Conservation (phyloP, 495 filamentous ascomycete species). For the Cudoniella acicularis region DNA sequence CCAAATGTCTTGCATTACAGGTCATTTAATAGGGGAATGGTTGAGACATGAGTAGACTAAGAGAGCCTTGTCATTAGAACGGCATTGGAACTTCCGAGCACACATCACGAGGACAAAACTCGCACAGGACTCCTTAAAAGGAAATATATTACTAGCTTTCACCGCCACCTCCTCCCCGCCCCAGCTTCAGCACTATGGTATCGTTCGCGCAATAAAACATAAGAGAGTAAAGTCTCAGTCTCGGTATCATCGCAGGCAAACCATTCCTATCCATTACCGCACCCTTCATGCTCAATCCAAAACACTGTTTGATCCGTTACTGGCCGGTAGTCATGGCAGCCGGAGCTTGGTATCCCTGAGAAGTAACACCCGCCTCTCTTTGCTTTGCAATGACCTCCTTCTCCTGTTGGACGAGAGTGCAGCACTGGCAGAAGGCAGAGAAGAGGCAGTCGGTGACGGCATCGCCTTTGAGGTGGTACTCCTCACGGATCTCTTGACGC, state of each 20-base stretch:
- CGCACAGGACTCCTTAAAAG: too few species aligned
- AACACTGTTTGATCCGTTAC: background rate
- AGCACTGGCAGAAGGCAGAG: slow-evolving; percentile 49
- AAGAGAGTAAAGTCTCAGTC: background rate
- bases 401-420: slow-evolving; percentile 50
- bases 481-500: slow-evolving; percentile 48
- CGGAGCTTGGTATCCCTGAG: slow-evolving; percentile 1
- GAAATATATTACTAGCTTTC: background rate
- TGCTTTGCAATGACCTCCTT: slow-evolving; percentile 40
- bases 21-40: too few species aligned
- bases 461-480: slow-evolving; percentile 51
- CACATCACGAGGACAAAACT: too few species aligned
- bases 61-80: too few species aligned
- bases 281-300: background rate
- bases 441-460: slow-evolving; percentile 44
- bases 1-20: too few species aligned
- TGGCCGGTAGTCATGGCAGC: background rate
- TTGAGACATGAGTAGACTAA: too few species aligned
- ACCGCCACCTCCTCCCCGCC: background rate
- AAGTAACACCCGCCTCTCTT: background rate
- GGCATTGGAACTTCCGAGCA: too few species aligned
- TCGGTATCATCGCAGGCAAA: background rate
- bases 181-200: background rate
- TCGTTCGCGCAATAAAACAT: background rate
- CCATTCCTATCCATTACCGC: background rate